Evolutionary conservation across 495 filamentous ascomycete species (phyloP).

Genomic region (Neurospora sp.): DNA sequence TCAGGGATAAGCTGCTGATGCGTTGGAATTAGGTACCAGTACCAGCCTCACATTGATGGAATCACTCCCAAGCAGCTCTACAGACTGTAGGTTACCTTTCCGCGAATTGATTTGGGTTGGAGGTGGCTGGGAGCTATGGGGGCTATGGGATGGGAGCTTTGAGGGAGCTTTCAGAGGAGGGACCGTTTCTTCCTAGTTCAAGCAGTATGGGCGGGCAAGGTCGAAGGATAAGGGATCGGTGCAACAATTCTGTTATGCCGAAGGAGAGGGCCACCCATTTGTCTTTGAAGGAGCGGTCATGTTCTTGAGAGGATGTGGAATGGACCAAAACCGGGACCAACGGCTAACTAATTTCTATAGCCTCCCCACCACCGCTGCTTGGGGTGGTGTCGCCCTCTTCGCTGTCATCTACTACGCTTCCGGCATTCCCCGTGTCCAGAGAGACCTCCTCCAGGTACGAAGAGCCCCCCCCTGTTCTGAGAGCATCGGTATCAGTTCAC

Average conservation of each 20-base stretch:
- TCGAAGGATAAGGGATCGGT: neutral
- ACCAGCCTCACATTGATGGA: slow-evolving; percentile 31
- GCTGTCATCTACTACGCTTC: slow-evolving; percentile 50
- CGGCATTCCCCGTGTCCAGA: slow-evolving; percentile 44
- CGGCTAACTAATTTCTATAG: neutral
- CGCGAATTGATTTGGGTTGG: neutral
- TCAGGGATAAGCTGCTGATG: slow-evolving; percentile 16
- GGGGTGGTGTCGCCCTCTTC: slow-evolving; percentile 46
- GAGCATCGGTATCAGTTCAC: neutral
- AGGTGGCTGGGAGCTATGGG: neutral
- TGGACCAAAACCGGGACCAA: neutral
- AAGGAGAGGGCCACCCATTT: neutral
- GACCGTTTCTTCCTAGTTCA: neutral
- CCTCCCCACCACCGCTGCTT: slow-evolving; percentile 13
- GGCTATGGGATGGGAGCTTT: neutral
- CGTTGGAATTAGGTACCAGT: slow-evolving; percentile 31
- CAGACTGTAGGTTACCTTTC: slow-evolving; percentile 27
- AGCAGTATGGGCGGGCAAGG: neutral
- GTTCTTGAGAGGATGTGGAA: neutral
- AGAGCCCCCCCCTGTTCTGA: neutral
- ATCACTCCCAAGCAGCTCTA: slow-evolving; percentile 26
- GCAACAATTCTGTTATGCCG: neutral
- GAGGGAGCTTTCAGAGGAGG: neutral
- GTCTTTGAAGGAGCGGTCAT: neutral
- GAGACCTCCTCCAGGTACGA: slow-evolving; percentile 42